These are phyloP conservation scores for Biscogniauxia sp. DNA, from an alignment of 2,329 filamentous ascomycete genomes.

Conservation along the genomic window DNA sequence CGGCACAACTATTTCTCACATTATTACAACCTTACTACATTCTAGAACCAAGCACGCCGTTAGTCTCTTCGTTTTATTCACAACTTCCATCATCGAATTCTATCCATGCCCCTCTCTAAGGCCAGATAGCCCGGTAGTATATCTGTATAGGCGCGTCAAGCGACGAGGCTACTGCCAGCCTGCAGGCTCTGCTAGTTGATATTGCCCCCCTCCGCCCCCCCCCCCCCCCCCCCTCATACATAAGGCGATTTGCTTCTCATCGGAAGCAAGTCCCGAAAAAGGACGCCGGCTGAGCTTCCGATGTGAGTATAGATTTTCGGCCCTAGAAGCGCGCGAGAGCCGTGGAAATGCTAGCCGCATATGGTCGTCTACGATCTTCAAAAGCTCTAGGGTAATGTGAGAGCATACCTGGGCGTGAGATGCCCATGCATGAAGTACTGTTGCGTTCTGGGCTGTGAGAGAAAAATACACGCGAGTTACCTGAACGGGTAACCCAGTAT, in stretches of 20 bases:
- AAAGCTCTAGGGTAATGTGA: no score
- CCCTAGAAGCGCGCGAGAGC: no score
- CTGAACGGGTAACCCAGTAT: neutral
- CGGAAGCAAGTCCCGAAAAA: neutral
- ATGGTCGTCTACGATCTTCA: no score
- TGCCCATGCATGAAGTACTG: neutral
- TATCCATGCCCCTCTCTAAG: neutral
- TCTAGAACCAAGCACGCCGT: no score
- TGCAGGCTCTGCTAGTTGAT: neutral
- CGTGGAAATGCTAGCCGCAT: no score
- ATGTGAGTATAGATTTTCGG: neutral
- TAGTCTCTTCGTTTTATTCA: no score
- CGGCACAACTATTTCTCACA: no score
- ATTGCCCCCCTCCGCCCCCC: neutral
- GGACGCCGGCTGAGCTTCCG: neutral
- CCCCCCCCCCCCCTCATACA: neutral
- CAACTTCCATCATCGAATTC: neutral
- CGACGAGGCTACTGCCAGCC: neutral
- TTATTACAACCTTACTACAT: no score
- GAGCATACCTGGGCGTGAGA: neutral
- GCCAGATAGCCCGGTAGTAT: neutral
- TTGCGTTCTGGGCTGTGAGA: neutral
- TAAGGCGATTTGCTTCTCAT: neutral
- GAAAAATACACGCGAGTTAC: neutral
- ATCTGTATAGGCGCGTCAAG: neutral